Percentiles rank a stretch among this genome's conserved stretches.
Evolutionary conservation across 331 rosid species (phyloP).

Genomic region (Stylosanthes scabra): DNA sequence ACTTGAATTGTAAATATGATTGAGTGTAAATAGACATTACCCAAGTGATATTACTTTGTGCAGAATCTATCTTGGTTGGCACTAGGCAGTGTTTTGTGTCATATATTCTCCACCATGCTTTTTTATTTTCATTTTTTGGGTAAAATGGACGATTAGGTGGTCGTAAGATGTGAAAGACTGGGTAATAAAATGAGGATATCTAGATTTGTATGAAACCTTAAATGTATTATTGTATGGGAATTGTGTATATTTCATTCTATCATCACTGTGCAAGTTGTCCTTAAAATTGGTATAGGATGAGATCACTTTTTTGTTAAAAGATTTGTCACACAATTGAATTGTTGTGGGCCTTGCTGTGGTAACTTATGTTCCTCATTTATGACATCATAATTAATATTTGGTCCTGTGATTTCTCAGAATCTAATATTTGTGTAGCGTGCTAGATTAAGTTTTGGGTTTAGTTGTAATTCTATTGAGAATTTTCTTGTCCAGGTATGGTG

Average conservation of each 20-base stretch:
- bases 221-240: slow-evolving; percentile 10
- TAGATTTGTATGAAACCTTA: slow-evolving; percentile 2
- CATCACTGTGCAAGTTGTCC: slow-evolving; percentile 2
- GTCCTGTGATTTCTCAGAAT: slow-evolving; percentile 6
- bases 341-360: slow-evolving; percentile 6
- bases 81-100: slow-evolving; percentile 22
- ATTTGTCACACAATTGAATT: slow-evolving; percentile 3
- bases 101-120: background rate
- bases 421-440: background rate
- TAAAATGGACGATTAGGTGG: slow-evolving; percentile 4
- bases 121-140: background rate
- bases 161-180: background rate
- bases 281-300: slow-evolving; percentile 6
- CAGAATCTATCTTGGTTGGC: background rate
- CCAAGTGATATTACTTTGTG: slow-evolving; percentile 12
- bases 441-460: slow-evolving; percentile 24
- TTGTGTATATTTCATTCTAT: background rate
- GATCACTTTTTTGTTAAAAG: slow-evolving; percentile 29
- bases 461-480: slow-evolving; percentile 27
- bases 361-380: slow-evolving; percentile 6
- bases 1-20: background rate
- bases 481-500: slow-evolving; percentile 75
- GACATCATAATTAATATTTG: slow-evolving; percentile 15
- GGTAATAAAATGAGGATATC: background rate
- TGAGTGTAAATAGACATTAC: background rate